Evolutionary conservation across 1,139 yeast genomes (phyloP), one percentile per base, ranked within the genome.

Genomic region (Protomyces inouyei): DNA sequence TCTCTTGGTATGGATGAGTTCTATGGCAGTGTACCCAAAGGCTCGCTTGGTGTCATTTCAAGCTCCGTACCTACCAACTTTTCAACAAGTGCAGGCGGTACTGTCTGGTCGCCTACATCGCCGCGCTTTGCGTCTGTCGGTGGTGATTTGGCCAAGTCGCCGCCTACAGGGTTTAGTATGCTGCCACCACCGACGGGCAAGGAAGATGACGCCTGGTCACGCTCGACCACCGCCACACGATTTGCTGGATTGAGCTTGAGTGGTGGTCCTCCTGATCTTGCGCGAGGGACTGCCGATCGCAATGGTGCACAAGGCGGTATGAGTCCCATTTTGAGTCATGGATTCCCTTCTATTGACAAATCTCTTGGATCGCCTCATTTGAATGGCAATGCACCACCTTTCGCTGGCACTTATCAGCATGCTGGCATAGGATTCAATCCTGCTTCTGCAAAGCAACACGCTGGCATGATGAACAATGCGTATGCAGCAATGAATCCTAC

Each of bases 91-190:
- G 63, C 56, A 16, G 57, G 57, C 57, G 46, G 52, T 21, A 59
- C 63, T 10, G 63, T 59, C 32, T 59, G 63, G 63, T 59, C 63
- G 12, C 53, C 63, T 21, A 52, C 56, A 8, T 59, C 63, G 2
- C 63, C 63, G 4, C 38, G 63, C n/a, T 59, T 38, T 43, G 28
- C 52, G 3, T 43, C 48, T 18, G 48, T 43, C 23, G 23, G 23
- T 5, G 28, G 48, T 16, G 63, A 28, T 10, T 43, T 52, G 10
- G 63, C 40, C 43, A 59, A 59, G 57, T 52, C 57, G 3, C 63
- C 63, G 12, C 63, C 63, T n/a, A 35, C 45, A 16, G 57, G 63
- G 6, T 55, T 59, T 23, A 59, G 63, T 37, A 59, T 59, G 63
- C 52, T 59, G 23, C 63, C 63, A 23, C 63, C 63, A 12, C 43